phyloP scores from a whole-genome alignment of 495 filamentous ascomycete species.

The Gamarada debralockiae region DNA sequence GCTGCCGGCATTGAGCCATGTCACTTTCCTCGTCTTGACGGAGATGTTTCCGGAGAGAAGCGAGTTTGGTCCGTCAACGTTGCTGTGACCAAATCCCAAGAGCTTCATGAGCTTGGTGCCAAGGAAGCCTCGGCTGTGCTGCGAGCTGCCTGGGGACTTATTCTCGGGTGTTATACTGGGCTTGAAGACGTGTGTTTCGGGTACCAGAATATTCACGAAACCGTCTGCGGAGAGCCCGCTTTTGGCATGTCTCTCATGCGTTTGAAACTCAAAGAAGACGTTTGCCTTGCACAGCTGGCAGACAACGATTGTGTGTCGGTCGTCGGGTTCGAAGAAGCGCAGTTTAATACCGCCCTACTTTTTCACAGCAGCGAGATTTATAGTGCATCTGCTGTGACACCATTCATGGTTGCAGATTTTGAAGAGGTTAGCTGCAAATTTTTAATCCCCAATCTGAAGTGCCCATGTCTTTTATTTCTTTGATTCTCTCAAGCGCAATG shows the following conservation, averaged over 20 bases:
- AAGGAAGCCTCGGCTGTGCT: slow-evolving; percentile 22
- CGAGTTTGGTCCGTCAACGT: too few species aligned
- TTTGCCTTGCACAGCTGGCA: background rate
- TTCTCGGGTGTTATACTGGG: slow-evolving; percentile 45
- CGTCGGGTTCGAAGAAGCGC: background rate
- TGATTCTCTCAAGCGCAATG: too few species aligned
- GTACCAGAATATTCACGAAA: too few species aligned
- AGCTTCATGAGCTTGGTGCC: background rate
- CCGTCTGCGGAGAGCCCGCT: too few species aligned
- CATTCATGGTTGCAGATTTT: too few species aligned
- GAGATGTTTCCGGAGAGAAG: too few species aligned
- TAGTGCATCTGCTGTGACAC: background rate
- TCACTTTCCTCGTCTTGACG: too few species aligned
- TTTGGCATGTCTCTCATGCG: too few species aligned
- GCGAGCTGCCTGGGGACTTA: slow-evolving; percentile 52
- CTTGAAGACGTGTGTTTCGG: slow-evolving; percentile 56
- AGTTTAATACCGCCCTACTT: background rate
- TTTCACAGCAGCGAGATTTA: background rate
- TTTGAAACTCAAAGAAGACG: background rate
- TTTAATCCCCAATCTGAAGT: too few species aligned
- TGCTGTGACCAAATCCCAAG: too few species aligned
- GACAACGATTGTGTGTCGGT: background rate
- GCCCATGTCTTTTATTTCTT: too few species aligned
- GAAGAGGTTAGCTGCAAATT: too few species aligned
- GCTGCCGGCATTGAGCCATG: background rate